Evolutionary conservation across 176 grass and related monocot species (phyloP).

Genomic region (Oryza longistaminata): DNA sequence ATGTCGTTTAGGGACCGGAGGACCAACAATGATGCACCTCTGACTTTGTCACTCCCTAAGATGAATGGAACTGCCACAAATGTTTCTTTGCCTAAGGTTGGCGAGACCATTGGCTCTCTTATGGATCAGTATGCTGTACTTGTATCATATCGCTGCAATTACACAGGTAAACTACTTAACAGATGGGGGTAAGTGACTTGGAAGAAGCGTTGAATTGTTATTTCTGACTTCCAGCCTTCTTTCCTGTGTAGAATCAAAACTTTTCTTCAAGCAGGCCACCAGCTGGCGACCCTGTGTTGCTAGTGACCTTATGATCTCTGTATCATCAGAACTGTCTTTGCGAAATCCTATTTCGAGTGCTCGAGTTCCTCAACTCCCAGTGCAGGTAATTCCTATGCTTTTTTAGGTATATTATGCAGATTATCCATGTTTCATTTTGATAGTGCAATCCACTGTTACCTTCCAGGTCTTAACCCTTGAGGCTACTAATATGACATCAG

Average conservation of each 20-base stretch:
- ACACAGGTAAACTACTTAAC: conserved; percentile 63
- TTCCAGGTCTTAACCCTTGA: conserved; percentile 93
- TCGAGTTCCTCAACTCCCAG: conserved; percentile 77
- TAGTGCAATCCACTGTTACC: background rate
- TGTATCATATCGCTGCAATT: conserved; percentile 90
- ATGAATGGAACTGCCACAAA: conserved; percentile 38
- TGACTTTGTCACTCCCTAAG: conserved; percentile 43
- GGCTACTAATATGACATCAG: conserved; percentile 90
- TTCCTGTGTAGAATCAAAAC: conserved; percentile 76
- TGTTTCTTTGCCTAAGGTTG: conserved; percentile 43
- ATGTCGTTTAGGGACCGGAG: conserved; percentile 52
- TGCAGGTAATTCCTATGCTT: conserved; percentile 63
- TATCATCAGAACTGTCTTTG: conserved; percentile 69
- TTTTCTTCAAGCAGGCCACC: conserved; percentile 93
- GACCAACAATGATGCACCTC: conserved; percentile 44
- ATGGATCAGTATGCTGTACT: conserved; percentile 83
- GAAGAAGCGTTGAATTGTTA: conserved; percentile 6
- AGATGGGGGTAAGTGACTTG: conserved; percentile 1
- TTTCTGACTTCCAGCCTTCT: conserved; percentile 40
- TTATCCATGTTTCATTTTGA: conserved; percentile 21
- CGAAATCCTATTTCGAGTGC: conserved; percentile 55
- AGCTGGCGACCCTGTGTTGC: conserved; percentile 77
- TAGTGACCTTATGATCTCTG: conserved; percentile 90
- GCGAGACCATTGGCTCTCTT: conserved; percentile 40
- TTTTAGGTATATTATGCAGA: conserved; percentile 9